phyloP scores from a whole-genome alignment of 2,329 filamentous ascomycete genomes.

The Fusarium chaquense region DNA sequence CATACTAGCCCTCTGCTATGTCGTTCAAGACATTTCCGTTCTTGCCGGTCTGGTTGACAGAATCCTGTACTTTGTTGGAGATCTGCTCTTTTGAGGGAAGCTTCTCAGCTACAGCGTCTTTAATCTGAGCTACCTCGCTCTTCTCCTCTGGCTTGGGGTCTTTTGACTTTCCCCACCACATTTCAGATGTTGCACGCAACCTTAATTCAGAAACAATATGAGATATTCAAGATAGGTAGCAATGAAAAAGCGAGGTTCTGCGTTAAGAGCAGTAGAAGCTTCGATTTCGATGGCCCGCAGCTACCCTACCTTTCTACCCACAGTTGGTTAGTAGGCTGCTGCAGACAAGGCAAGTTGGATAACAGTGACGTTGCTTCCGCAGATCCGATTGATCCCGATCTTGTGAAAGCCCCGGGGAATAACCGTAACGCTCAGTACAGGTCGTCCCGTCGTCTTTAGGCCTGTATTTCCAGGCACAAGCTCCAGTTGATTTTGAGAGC shows the following conservation, averaged over 20 bases:
- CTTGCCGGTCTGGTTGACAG: constrained; percentile 68
- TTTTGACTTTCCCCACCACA: constrained; percentile 60
- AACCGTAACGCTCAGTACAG: constrained; percentile 35
- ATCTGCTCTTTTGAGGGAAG: constrained; percentile 65
- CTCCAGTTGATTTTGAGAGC: constrained; percentile 45
- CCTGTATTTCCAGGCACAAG: constrained; percentile 53
- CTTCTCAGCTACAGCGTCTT: constrained; percentile 59
- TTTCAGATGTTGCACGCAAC: constrained; percentile 26
- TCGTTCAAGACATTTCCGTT: constrained; percentile 83
- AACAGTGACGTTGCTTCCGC: constrained; percentile 42
- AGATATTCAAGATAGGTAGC: constrained; percentile 6
- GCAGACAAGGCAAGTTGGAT: constrained; percentile 12
- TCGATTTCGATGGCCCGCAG: constrained; percentile 37
- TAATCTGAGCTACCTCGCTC: constrained; percentile 40
- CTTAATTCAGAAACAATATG: background rate
- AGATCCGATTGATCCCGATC: constrained; percentile 46
- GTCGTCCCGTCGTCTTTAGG: constrained; percentile 30
- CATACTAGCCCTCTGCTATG: constrained; percentile 82
- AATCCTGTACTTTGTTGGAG: constrained; percentile 66
- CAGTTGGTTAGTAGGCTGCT: constrained; percentile 3
- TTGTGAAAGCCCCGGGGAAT: constrained; percentile 46
- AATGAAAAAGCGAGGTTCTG: background rate
- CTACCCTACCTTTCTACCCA: constrained; percentile 28
- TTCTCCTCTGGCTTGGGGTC: constrained; percentile 51
- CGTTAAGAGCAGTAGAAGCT: constrained; percentile 22